phyloP scores from a whole-genome alignment of 2,329 filamentous ascomycete genomes.

The Aspergillus bombycis region DNA sequence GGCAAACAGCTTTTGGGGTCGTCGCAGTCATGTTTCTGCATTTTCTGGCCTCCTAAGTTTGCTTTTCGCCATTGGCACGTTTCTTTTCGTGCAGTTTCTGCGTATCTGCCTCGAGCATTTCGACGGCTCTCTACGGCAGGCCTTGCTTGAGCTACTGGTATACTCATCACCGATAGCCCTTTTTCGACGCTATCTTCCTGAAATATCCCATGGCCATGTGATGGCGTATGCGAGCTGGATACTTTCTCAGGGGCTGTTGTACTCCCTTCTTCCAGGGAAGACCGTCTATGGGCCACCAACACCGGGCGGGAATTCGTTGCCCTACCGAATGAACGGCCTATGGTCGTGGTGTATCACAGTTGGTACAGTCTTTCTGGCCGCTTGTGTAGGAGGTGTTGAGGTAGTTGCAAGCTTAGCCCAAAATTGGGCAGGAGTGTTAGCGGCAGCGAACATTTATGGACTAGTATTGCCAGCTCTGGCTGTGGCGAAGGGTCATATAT shows the following conservation, averaged over 20 bases:
- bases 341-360: not conserved
- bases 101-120: not conserved
- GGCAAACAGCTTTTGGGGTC: not conserved
- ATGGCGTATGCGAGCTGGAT: not conserved
- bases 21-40: not conserved
- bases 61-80: not conserved
- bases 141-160: not conserved
- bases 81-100: not conserved
- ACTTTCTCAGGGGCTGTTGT: not conserved
- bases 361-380: not conserved
- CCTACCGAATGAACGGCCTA: not conserved
- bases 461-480: too few species aligned
- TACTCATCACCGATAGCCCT: not conserved
- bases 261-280: not conserved
- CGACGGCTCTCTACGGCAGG: not conserved
- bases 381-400: not conserved
- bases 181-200: not conserved
- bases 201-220: not conserved
- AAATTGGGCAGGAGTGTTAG: not conserved
- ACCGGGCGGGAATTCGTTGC: not conserved
- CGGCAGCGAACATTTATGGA: too few species aligned
- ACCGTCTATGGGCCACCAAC: not conserved
- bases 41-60: not conserved
- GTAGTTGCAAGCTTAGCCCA: not conserved
- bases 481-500: too few species aligned